Base-by-base conservation (phyloP, 306 rosid species). In the Delonix regia region DNA sequence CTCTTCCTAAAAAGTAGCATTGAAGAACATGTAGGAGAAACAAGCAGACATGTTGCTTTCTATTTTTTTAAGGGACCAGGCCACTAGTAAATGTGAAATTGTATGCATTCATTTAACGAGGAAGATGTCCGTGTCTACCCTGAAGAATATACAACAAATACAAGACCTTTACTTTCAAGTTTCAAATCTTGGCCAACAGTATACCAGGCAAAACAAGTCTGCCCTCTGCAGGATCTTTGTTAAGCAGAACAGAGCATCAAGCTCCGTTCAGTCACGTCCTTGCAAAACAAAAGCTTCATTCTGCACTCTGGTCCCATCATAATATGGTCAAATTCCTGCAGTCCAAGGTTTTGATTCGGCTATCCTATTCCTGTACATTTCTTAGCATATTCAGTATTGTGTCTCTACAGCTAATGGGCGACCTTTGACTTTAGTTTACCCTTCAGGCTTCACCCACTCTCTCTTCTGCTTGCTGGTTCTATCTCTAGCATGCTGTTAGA, bases 61-160 rank as follows among this genome's bases (percentile, higher is more conserved):
- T 13, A 33, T 33, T 2, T 30, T 36, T 55, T 22, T 55, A 10
- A 9, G 16, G 1, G 62, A 22, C 33, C 30, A 55, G n/a, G n/a
- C n/a, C 28, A 36, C 3, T 21, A 4, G 25, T 33, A 36, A 10
- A 27, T 10, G 11, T 21, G 42, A 53, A n/a, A 21, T 33, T 47
- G 7, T 7, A 48, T 13, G 60, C 48, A 63, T 63, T 67, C 25
- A 61, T 49, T 13, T 18, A 57, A 25, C 15, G 42, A 25, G 76
- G 11, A 42, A 61, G 48, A 27, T 8, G 10, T 44, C 27, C 2
- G 16, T 51, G 36, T 52, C 42, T 9, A 61, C 27, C 24, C 59
- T 27, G 53, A 57, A 48, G 42, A 30, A 74, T 56, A 73, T 56
- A 78, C 80, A 78, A 45, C 14, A 60, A 57, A 56, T 27, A 55